Evolutionary conservation across 805 yeast species (phyloP).

Genomic region (Scheffersomyces coipomensis): DNA sequence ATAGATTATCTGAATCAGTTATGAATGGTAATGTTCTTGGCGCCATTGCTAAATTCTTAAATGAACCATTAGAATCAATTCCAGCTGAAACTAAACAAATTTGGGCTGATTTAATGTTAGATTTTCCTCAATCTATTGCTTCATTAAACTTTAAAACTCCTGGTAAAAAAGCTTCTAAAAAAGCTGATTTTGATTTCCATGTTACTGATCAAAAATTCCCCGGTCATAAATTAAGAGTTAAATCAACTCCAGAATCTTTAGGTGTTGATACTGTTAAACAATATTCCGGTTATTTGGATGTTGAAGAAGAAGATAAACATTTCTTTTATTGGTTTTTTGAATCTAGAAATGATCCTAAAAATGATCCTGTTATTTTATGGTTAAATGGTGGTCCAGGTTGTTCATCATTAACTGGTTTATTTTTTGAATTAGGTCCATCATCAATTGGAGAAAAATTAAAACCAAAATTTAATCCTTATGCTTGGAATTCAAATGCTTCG

Average conservation of each 20-base stretch:
- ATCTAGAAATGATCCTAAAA: constrained; percentile 41
- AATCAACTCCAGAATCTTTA: constrained; percentile 58
- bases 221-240: constrained; percentile 59
- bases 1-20: constrained; percentile 6
- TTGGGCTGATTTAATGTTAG: constrained; percentile 64
- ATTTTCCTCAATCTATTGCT: constrained; percentile 56
- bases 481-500: constrained; percentile 36
- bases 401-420: constrained; percentile 31
- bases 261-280: constrained; percentile 84
- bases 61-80: constrained; percentile 48
- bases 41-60: constrained; percentile 50
- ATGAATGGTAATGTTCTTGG: constrained; percentile 32
- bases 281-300: constrained; percentile 82
- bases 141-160: constrained; percentile 54
- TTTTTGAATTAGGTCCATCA: constrained; percentile 34
- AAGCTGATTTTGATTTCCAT: constrained; percentile 31
- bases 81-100: constrained; percentile 47
- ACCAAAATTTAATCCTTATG: constrained; percentile 27
- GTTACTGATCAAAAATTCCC: constrained; percentile 38
- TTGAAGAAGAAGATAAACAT: constrained; percentile 66
- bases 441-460: constrained; percentile 24
- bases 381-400: constrained; percentile 40
- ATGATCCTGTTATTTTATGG: constrained; percentile 35
- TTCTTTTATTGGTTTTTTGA: constrained; percentile 47
- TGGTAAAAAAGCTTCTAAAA: constrained; percentile 44